Percentiles rank a stretch among this genome's conserved stretches.
These are phyloP conservation scores for Chimonanthus praecox DNA, from an alignment of 164 flowering plant species.

Conservation along the genomic window DNA sequence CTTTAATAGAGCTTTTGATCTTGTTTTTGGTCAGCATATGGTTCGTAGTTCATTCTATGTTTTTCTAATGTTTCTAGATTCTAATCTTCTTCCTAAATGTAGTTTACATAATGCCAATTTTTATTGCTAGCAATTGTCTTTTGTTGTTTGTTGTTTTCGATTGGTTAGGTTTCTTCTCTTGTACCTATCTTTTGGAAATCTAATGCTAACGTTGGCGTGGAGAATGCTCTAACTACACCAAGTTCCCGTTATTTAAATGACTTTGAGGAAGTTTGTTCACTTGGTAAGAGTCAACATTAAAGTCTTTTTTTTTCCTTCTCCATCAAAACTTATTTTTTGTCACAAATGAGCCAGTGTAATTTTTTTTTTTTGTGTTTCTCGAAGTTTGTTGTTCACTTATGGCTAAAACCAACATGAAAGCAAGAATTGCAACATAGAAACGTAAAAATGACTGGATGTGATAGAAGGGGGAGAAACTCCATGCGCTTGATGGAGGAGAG, in stretches of 20 bases:
- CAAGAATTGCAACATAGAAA: too few relatives aligned
- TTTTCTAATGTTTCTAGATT: background rate
- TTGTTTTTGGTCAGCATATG: constrained; percentile 53
- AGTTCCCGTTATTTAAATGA: constrained; percentile 89
- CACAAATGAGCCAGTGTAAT: too few relatives aligned
- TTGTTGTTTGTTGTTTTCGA: background rate
- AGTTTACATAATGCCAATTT: background rate
- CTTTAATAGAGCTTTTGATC: constrained; percentile 60
- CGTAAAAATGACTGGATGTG: too few relatives aligned
- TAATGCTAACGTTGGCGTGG: constrained; percentile 41
- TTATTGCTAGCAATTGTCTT: background rate
- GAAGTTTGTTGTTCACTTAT: too few relatives aligned
- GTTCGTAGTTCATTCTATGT: constrained; percentile 28
- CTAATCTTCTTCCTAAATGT: background rate
- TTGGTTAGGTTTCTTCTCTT: constrained; percentile 52
- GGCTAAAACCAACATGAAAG: too few relatives aligned
- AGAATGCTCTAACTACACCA: constrained; percentile 33
- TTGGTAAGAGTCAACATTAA: constrained; percentile 44
- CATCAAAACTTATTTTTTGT: too few relatives aligned
- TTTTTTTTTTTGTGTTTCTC: too few relatives aligned
- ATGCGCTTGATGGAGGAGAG: too few relatives aligned
- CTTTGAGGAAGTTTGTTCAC: constrained; percentile 85
- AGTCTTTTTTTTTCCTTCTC: background rate
- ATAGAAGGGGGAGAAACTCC: too few relatives aligned
- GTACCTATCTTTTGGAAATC: constrained; percentile 74